A percentile compares a stretch with the other conserved stretches of the same genome.
phyloP scores from a whole-genome alignment of 495 filamentous ascomycete species.

The Penicillium taxi region DNA sequence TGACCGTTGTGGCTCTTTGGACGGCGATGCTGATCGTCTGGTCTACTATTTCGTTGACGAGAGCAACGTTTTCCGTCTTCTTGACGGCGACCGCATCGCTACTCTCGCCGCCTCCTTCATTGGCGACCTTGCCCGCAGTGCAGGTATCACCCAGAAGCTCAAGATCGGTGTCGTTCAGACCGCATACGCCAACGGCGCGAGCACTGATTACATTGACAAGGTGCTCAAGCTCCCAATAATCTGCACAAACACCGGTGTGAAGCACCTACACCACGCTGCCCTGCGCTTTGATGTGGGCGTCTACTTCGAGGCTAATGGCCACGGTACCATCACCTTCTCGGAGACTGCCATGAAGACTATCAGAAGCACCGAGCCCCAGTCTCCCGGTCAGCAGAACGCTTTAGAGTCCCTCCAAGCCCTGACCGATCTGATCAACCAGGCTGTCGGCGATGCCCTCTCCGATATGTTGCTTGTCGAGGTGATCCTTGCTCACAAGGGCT shows the following conservation, averaged over 20 bases:
- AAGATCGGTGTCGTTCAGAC: constrained; percentile 94
- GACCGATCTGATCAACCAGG: constrained; percentile 90
- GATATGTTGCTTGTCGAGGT: constrained; percentile 95
- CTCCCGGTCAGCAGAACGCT: constrained; percentile 78
- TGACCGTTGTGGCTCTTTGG: constrained; percentile 84
- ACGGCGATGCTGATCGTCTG: constrained; percentile 91
- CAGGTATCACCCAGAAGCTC: constrained; percentile 69
- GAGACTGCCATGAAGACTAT: constrained; percentile 69
- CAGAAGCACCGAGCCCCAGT: constrained; percentile 70
- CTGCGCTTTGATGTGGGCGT: constrained; percentile 87
- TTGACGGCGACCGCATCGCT: constrained; percentile 95
- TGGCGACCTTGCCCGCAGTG: constrained; percentile 70
- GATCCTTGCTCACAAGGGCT: constrained; percentile 90
- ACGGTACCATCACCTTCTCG: constrained; percentile 94
- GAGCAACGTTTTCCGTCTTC: constrained; percentile 72
- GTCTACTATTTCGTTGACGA: constrained; percentile 91
- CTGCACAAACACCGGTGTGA: constrained; percentile 93
- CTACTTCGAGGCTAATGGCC: constrained; percentile 98
- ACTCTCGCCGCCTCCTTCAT: constrained; percentile 92
- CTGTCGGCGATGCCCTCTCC: constrained; percentile 90
- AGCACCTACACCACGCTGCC: constrained; percentile 93
- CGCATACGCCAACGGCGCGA: constrained; percentile 95
- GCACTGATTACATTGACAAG: constrained; percentile 82
- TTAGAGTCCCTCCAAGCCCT: constrained; percentile 75
- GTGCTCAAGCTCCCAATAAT: constrained; percentile 82